These are phyloP conservation scores for Gaeumannomyces tritici DNA, from an alignment of 2,329 filamentous ascomycete genomes.

Conservation along the genomic window DNA sequence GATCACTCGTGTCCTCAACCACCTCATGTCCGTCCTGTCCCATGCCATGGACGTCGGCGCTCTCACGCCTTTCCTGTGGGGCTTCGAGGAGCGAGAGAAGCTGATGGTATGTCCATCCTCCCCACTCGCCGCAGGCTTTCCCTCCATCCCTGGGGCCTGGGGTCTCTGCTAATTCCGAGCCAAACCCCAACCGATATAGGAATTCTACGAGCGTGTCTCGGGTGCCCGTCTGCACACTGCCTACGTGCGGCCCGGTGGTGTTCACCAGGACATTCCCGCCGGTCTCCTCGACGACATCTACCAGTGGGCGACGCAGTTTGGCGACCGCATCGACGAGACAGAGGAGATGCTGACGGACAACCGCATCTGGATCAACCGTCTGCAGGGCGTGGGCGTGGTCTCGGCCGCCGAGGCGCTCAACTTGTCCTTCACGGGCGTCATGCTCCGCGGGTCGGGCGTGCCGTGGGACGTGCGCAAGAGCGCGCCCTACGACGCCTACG, in stretches of 20 bases:
- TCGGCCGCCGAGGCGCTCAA: constrained; percentile 90
- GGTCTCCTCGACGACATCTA: constrained; percentile 98
- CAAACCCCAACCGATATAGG: constrained; percentile 38
- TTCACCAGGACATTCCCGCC: constrained; percentile 87
- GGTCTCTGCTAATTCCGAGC: not conserved
- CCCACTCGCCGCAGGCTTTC: not conserved
- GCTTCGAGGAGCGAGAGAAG: constrained; percentile 99
- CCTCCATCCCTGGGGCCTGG: no score
- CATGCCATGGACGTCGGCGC: constrained; percentile 99
- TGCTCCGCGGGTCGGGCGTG: constrained; percentile 93
- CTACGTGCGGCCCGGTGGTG: constrained; percentile 92
- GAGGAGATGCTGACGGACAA: constrained; percentile 98
- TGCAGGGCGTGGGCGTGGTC: constrained; percentile 85
- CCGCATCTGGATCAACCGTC: constrained; percentile 95
- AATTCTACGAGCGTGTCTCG: constrained; percentile 99
- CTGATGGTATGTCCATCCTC: constrained; percentile 81
- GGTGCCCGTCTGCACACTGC: constrained; percentile 95
- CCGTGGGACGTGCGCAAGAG: constrained; percentile 97
- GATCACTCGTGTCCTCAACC: constrained; percentile 89
- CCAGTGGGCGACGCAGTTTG: constrained; percentile 98
- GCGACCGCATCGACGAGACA: constrained; percentile 96
- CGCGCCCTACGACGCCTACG: constrained; percentile 95
- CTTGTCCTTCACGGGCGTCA: constrained; percentile 92
- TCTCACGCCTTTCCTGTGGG: constrained; percentile 96
- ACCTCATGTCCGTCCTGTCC: constrained; percentile 93